Evolutionary conservation across 1,139 yeast genomes (phyloP), one percentile per base, ranked within the genome.

Genomic region (Sugiyamaella paludigena): DNA sequence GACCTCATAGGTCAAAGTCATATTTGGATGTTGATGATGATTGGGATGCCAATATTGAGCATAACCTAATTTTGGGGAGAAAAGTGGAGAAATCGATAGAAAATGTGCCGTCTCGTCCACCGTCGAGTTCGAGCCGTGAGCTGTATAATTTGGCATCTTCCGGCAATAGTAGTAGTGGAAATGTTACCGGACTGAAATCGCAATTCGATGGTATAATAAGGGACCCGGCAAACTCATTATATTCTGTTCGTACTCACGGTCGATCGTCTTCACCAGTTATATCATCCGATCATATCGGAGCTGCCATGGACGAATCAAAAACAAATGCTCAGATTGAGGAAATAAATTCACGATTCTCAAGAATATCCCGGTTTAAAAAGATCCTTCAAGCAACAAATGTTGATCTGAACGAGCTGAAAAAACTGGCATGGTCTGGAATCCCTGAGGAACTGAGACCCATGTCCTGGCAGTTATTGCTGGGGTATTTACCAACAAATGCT

Each of bases 401-500:
- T 35, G 84, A 86, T 56, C 64, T 81, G 46, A 72, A 75, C 37
- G 92, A 84, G 40, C 74, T 92, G 50, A 78, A 88, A 55, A 81
- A 84, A 63, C 75, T 89, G 47, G 80, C 96, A 9, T 92, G 98
- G 98, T 86, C 91, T 58, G 98, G 99, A 1, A 80, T 94, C 10
- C 98, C 98, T 0, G 73, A 77, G 13, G 84, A 83, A 52, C 74
- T 91, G 51, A 74, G 98, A 51, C 89, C 98, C 0, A 70, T 84
- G 45, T 80, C 88, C 8, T 92, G 99, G 99, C 95, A 88, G 66
- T 70, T 91, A 28, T 68, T 92, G 41, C 74, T 91, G 43, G 98
- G 98, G 0, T 92, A 92, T 65, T 71, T 92, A 39, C 97, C 98
- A 1, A 81, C 95, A 1, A 92, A 89, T 62, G 78, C 83, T 24